Evolutionary conservation across 2,329 filamentous ascomycete species (phyloP).

Genomic region (Alternaria sp.): DNA sequence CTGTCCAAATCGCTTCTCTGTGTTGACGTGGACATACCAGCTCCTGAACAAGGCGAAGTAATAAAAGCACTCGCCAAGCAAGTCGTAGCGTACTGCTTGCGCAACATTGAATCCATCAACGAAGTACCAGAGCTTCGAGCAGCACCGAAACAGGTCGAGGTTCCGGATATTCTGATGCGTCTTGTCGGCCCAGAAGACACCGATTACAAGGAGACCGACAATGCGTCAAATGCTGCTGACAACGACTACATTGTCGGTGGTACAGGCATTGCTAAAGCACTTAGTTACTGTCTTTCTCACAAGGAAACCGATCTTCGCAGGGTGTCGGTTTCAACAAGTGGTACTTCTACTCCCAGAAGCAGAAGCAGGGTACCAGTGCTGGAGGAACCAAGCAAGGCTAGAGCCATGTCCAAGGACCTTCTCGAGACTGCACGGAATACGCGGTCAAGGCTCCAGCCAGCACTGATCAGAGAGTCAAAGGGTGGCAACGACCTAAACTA

Average conservation of each 20-base stretch:
- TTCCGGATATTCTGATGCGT: slow-evolving; percentile 86
- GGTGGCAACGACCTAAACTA: slow-evolving; percentile 78
- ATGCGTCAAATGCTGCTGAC: slow-evolving; percentile 76
- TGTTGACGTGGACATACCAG: slow-evolving; percentile 89
- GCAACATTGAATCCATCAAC: slow-evolving; percentile 84
- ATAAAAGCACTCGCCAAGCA: slow-evolving; percentile 92
- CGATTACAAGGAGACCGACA: slow-evolving; percentile 62
- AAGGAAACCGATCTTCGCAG: slow-evolving; percentile 66
- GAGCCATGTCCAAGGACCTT: slow-evolving; percentile 92
- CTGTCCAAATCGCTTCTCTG: slow-evolving; percentile 85
- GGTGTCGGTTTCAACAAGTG: slow-evolving; percentile 56
- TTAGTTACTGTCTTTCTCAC: slow-evolving; percentile 89
- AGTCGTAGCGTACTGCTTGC: slow-evolving; percentile 91
- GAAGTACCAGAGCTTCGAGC: slow-evolving; percentile 67
- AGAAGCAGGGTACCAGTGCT: slow-evolving; percentile 19
- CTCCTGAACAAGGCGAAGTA: slow-evolving; percentile 81
- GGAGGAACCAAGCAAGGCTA: slow-evolving; percentile 43
- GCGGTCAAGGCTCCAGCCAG: slow-evolving; percentile 80
- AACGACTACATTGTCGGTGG: slow-evolving; percentile 96
- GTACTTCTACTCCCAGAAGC: slow-evolving; percentile 63
- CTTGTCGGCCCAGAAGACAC: slow-evolving; percentile 77
- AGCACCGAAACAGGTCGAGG: slow-evolving; percentile 61
- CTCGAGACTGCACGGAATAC: slow-evolving; percentile 90
- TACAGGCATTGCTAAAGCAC: slow-evolving; percentile 91
- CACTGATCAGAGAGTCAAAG: slow-evolving; percentile 76